These are phyloP conservation scores for Platanthera guangdongensis DNA, from an alignment of 106 monocot species.

Conservation along the genomic window DNA sequence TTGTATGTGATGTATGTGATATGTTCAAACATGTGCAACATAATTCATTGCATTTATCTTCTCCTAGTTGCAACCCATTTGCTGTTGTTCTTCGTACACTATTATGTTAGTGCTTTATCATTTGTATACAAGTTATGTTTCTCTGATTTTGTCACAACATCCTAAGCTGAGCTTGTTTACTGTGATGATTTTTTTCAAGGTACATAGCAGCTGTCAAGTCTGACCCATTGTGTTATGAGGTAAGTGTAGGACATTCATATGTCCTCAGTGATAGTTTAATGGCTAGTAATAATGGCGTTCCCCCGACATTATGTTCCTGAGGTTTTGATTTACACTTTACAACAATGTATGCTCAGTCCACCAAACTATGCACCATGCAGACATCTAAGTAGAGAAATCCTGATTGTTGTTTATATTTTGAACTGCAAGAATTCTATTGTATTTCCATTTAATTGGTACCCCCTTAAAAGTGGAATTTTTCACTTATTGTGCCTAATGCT, in stretches of 20 bases:
- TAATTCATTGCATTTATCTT: too few species aligned
- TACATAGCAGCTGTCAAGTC: constrained; percentile 91
- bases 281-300: not conserved
- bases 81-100: not conserved
- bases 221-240: constrained; percentile 97
- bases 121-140: not conserved
- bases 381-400: not conserved
- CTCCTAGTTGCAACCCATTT: not conserved
- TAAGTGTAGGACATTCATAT: constrained; percentile 12
- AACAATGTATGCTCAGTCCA: not conserved
- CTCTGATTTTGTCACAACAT: not conserved
- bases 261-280: not conserved
- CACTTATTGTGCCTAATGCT: not conserved
- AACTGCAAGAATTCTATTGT: not conserved
- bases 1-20: too few species aligned
- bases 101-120: not conserved
- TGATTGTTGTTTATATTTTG: not conserved
- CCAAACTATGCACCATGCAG: not conserved
- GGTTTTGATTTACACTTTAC: not conserved
- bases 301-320: not conserved
- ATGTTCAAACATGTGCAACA: too few species aligned
- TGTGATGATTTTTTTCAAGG: constrained; percentile 33
- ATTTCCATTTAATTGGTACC: too few species aligned
- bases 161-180: constrained; percentile 5
- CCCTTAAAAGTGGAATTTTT: too few species aligned